Evolutionary conservation across 2,329 filamentous ascomycete species (phyloP).

Genomic region (Calonectria pseudoturangicola): DNA sequence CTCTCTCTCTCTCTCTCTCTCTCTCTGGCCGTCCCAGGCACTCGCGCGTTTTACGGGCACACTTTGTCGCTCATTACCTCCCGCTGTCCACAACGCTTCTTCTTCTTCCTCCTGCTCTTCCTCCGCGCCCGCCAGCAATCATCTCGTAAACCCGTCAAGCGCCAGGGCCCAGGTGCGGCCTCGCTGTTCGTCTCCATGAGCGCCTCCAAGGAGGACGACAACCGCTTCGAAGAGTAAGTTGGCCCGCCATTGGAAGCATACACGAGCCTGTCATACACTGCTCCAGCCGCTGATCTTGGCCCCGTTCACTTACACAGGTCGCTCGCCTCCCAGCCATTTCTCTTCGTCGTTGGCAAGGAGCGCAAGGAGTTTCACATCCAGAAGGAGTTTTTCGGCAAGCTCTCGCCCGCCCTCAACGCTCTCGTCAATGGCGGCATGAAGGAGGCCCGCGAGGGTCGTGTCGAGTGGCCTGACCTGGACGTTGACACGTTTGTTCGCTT

Average conservation of each 20-base stretch:
- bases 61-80: background rate
- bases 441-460: slow-evolving; percentile 50
- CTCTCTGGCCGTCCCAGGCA: background rate
- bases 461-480: slow-evolving; percentile 52
- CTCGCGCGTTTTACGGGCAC: background rate
- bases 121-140: background rate
- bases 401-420: slow-evolving; percentile 49
- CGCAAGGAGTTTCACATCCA: slow-evolving; percentile 52
- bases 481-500: slow-evolving; percentile 55
- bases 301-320: slow-evolving; percentile 38
- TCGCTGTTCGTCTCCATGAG: no score
- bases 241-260: no score
- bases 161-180: no score
- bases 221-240: slow-evolving; percentile 48
- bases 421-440: slow-evolving; percentile 53
- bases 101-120: no score
- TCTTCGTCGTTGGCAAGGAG: slow-evolving; percentile 50
- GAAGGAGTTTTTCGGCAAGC: slow-evolving; percentile 47
- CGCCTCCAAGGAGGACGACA: slow-evolving; percentile 6
- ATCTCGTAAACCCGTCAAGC: background rate
- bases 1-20: no score
- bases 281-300: background rate
- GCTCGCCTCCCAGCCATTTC: slow-evolving; percentile 52
- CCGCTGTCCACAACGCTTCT: background rate
- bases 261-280: no score